phyloP scores from a whole-genome alignment of 768 basidiomycete genomes.

The Mycena metata region DNA sequence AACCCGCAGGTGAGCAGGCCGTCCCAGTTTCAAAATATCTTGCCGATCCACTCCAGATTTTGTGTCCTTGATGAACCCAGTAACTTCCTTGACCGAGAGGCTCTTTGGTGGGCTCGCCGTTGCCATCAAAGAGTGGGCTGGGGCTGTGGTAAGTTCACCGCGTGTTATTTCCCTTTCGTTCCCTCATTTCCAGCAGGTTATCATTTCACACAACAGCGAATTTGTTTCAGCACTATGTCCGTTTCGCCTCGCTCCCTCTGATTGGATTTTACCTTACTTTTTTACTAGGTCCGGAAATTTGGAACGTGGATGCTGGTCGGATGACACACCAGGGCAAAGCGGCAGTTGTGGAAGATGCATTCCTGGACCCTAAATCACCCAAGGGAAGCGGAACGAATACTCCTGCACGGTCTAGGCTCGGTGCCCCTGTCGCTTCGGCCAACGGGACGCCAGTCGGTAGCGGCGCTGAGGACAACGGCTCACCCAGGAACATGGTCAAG shows the following conservation, averaged over 20 bases:
- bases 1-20: slow-evolving; percentile 84
- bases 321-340: slow-evolving; percentile 92
- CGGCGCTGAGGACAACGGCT: slow-evolving; percentile 74
- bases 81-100: slow-evolving; percentile 98
- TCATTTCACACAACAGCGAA: slow-evolving; percentile 96
- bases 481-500: slow-evolving; percentile 58
- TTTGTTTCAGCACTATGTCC: slow-evolving; percentile 86
- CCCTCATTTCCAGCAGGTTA: slow-evolving; percentile 67
- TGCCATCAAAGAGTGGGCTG: slow-evolving; percentile 95
- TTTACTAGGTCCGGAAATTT: slow-evolving; percentile 87
- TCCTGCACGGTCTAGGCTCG: slow-evolving; percentile 75
- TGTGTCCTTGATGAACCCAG: slow-evolving; percentile 92
- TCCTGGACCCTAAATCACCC: slow-evolving; percentile 77
- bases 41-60: slow-evolving; percentile 55
- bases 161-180: slow-evolving; percentile 19
- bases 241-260: slow-evolving; percentile 47
- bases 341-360: slow-evolving; percentile 86
- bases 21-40: neutral
- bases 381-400: slow-evolving; percentile 82
- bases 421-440: slow-evolving; percentile 78
- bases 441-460: slow-evolving; percentile 83
- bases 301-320: slow-evolving; percentile 90
- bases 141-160: slow-evolving; percentile 76
- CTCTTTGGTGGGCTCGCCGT: slow-evolving; percentile 94
- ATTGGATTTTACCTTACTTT: slow-evolving; percentile 28